These are phyloP conservation scores for Noccaea caerulescens DNA, from an alignment of 345 rosid species.

Conservation along the genomic window DNA sequence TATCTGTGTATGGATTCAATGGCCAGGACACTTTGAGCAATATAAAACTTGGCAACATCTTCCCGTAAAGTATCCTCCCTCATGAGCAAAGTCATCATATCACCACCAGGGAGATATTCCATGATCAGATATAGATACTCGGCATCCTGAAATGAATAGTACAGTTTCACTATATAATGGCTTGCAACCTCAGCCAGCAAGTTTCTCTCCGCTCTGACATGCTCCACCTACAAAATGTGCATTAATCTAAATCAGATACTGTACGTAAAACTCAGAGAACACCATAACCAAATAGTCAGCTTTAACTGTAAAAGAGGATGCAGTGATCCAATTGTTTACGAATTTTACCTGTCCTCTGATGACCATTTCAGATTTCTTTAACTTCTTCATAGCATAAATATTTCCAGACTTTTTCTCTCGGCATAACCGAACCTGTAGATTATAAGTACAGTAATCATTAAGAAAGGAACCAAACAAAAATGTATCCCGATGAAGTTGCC, in stretches of 20 bases:
- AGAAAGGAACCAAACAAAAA: not conserved
- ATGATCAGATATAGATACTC: conserved; percentile 90
- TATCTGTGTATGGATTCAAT: conserved; percentile 94
- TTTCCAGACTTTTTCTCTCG: conserved; percentile 95
- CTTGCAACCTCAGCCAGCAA: conserved; percentile 96
- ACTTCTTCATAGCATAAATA: conserved; percentile 97
- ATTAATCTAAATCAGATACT: conserved; percentile 19
- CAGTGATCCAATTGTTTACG: conserved; percentile 16
- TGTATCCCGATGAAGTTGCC: not conserved
- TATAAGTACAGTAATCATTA: not conserved
- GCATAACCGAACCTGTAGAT: conserved; percentile 76
- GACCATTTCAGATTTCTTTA: conserved; percentile 98
- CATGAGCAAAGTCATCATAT: conserved; percentile 94
- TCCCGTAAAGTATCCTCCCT: conserved; percentile 89
- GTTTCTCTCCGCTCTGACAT: conserved; percentile 98
- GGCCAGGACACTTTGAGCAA: conserved; percentile 94
- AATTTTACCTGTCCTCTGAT: conserved; percentile 88
- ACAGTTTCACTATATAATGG: conserved; percentile 93
- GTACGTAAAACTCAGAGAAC: conserved; percentile 1
- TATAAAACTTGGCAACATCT: conserved; percentile 83
- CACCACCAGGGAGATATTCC: conserved; percentile 99
- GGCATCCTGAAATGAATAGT: conserved; percentile 93
- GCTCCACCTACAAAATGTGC: conserved; percentile 74
- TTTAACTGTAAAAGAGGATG: not conserved
- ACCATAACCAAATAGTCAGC: not conserved